These are phyloP conservation scores for Kwoniella mangroviensis DNA, from an alignment of 768 basidiomycete species.

Conservation along the genomic window DNA sequence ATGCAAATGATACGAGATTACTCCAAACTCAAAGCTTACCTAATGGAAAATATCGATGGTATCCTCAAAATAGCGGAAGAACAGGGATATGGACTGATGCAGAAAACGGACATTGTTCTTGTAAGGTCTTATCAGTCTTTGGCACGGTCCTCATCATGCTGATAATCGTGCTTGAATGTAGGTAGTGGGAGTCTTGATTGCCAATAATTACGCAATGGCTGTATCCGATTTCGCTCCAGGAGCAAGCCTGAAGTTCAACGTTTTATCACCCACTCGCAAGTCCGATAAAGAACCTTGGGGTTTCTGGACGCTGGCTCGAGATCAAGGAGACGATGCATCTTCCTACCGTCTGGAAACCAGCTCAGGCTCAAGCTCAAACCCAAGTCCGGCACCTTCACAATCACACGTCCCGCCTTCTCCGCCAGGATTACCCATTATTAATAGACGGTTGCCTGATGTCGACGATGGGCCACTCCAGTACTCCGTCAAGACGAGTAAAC, in stretches of 20 bases:
- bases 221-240: slow-evolving; percentile 61
- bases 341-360: neutral
- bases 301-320: slow-evolving; percentile 62
- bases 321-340: neutral
- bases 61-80: slow-evolving; percentile 67
- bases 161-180: neutral
- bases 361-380: neutral
- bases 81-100: slow-evolving; percentile 61
- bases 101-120: slow-evolving; percentile 7
- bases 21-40: slow-evolving; percentile 72
- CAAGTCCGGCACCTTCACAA: neutral
- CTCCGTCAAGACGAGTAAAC: slow-evolving; percentile 10
- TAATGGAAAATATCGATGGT: slow-evolving; percentile 69
- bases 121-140: neutral
- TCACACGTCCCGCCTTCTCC: slow-evolving; percentile 1
- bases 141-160: neutral
- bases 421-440: slow-evolving; percentile 3
- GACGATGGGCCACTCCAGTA: slow-evolving; percentile 13
- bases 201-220: slow-evolving; percentile 74
- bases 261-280: slow-evolving; percentile 61
- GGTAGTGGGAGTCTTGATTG: slow-evolving; percentile 68
- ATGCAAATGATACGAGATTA: slow-evolving; percentile 70
- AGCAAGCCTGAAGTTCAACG: slow-evolving; percentile 64
- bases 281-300: slow-evolving; percentile 72
- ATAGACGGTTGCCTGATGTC: slow-evolving; percentile 4